Evolutionary conservation across 225 moss, liverwort and hornwort species (phyloP).

Genomic region (Antitrichia curtipendula): DNA sequence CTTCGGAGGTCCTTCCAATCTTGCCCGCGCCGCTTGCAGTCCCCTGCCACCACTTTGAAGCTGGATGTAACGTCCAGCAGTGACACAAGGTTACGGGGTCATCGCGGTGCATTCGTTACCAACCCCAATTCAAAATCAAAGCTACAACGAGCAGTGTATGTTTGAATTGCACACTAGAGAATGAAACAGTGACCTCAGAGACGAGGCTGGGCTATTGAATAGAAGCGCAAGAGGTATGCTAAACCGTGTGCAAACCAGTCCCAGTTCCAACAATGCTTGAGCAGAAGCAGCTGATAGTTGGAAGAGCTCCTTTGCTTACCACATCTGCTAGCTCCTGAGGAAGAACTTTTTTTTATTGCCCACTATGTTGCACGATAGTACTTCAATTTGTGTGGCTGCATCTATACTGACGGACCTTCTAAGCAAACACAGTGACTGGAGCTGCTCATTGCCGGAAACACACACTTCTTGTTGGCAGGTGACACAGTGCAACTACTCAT

Average conservation of each 20-base stretch:
- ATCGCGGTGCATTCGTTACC: background rate
- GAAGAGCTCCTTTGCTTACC: background rate
- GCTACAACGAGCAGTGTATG: background rate
- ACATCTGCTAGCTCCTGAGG: background rate
- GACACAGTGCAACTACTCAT: background rate
- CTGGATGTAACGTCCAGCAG: background rate
- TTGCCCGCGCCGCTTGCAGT: background rate
- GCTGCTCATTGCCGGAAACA: background rate
- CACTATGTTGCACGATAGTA: background rate
- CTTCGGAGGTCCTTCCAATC: background rate
- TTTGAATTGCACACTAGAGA: background rate
- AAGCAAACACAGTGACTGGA: background rate
- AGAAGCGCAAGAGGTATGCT: background rate
- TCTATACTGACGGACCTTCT: background rate
- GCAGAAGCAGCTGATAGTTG: background rate
- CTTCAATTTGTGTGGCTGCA: background rate
- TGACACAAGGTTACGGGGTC: background rate
- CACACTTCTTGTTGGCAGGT: background rate
- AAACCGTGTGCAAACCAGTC: background rate
- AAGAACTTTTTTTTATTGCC: background rate
- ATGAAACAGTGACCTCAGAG: background rate
- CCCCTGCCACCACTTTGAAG: background rate
- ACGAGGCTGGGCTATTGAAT: background rate
- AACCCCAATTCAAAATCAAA: background rate
- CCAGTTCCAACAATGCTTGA: background rate